Evolutionary conservation across 306 rosid species (phyloP), one percentile per base, ranked within the genome.

Genomic region (Corylus americana): DNA sequence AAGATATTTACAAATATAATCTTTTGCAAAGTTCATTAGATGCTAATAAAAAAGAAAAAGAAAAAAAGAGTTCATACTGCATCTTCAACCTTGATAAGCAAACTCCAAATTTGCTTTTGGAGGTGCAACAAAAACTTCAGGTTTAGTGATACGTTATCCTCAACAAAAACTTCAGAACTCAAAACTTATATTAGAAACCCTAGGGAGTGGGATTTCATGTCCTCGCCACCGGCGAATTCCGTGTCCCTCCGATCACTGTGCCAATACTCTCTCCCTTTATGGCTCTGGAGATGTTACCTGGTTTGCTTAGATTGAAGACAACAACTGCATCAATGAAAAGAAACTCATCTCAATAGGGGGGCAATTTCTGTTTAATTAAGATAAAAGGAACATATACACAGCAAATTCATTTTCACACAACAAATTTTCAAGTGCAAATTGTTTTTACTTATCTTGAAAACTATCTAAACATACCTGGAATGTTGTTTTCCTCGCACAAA

Each of bases 401-500:
- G 64, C 70, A 69, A 75, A 53, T 55, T 68, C 17, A 0, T 18
- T 12, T 42, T 42, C 17, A 18, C 16, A 10, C 0, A 0, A 27
- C 14, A 42, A 42, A 39, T 68, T 2, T 18, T 16, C 4, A n/a
- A 4, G 17, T 17, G 18, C 51, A 10, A n/a, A 16, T 68, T 68
- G 9, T 64, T 7, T 64, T 29, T 62, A 29, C 17, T 62, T 31
- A 29, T 62, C 42, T 13, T 11, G 47, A 18, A 63, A 29, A 62
- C 47, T 72, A 77, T 73, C 61, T 11, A 27, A 74, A 86, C 91
- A 54, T 89, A 92, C 98, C 94, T 0, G 98, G 98, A 80, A 95
- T 92, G 73, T 92, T 91, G 83, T 95, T 95, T 79, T 93, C 98
- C 81, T 95, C 97, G 82, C 98, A 95, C 80, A 95, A 79, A 47